These are phyloP conservation scores for Spiraea crenata DNA, from an alignment of 331 rosid genomes.

Conservation along the genomic window DNA sequence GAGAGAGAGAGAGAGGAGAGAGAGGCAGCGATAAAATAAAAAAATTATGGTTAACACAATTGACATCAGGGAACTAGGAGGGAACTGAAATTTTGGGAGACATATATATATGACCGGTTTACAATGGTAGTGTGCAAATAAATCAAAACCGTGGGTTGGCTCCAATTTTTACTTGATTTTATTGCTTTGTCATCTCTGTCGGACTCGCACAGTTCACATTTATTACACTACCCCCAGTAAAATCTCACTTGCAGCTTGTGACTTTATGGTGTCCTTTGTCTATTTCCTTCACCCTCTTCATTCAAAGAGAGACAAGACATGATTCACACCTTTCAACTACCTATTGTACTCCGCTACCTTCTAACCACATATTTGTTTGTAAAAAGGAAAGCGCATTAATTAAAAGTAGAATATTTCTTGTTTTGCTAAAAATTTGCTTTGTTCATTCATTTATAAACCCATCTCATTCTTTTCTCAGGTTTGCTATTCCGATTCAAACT, in stretches of 20 bases:
- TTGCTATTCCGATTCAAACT: background rate
- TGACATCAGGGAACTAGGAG: no score
- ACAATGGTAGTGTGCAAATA: no score
- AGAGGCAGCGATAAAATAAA: no score
- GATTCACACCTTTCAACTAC: slow-evolving; percentile 19
- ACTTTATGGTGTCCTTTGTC: background rate
- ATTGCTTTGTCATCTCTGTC: slow-evolving; percentile 1
- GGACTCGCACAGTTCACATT: background rate
- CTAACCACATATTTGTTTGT: slow-evolving; percentile 13
- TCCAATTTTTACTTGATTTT: no score
- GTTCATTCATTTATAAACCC: background rate
- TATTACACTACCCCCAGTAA: background rate
- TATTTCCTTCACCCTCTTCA: background rate
- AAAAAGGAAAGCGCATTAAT: background rate
- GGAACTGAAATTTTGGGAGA: no score
- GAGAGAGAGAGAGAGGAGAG: no score
- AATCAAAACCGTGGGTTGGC: no score
- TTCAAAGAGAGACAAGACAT: background rate
- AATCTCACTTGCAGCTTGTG: slow-evolving; percentile 6
- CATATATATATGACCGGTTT: no score
- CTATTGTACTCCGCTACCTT: background rate
- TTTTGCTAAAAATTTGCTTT: background rate
- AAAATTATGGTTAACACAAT: no score
- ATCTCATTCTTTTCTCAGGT: background rate
- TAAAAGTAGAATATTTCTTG: background rate